phyloP scores from a whole-genome alignment of 768 basidiomycete genomes.

The Boletus coccyginus region DNA sequence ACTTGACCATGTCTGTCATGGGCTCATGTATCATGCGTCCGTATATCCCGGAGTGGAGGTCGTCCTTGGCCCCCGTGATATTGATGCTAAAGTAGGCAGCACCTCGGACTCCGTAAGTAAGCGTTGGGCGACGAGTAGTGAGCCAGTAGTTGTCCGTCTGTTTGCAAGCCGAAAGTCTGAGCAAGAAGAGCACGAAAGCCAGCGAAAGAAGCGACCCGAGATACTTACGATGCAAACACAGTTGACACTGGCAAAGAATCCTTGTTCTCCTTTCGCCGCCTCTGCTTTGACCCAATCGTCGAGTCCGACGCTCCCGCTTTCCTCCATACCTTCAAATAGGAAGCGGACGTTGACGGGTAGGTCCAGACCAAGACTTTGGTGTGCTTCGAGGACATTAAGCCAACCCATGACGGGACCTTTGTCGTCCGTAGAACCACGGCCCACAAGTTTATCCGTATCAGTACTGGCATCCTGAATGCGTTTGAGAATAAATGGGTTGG shows the following conservation, averaged over 20 bases:
- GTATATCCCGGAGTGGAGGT: constrained; percentile 87
- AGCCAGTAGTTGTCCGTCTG: constrained; percentile 93
- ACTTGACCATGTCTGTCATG: constrained; percentile 79
- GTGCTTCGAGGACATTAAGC: constrained; percentile 87
- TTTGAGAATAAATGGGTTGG: background rate
- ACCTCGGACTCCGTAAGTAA: too few species aligned
- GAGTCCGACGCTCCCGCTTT: constrained; percentile 82
- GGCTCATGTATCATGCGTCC: constrained; percentile 78
- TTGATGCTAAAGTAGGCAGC: constrained; percentile 23
- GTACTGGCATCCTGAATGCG: constrained; percentile 36
- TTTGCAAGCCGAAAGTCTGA: background rate
- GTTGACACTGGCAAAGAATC: too few species aligned
- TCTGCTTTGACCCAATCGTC: background rate
- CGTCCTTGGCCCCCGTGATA: constrained; percentile 72
- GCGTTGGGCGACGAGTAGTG: constrained; percentile 59
- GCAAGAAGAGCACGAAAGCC: background rate
- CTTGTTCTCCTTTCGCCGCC: constrained; percentile 44
- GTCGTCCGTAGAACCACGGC: constrained; percentile 85
- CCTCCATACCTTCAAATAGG: constrained; percentile 96
- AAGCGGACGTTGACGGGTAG: constrained; percentile 86
- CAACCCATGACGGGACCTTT: constrained; percentile 87
- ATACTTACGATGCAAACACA: too few species aligned
- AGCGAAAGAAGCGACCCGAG: background rate
- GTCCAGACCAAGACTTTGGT: constrained; percentile 58
- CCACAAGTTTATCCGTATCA: constrained; percentile 50